Evolutionary conservation across 2,329 filamentous ascomycete species (phyloP).

Genomic region (Raffaelea albimanens): DNA sequence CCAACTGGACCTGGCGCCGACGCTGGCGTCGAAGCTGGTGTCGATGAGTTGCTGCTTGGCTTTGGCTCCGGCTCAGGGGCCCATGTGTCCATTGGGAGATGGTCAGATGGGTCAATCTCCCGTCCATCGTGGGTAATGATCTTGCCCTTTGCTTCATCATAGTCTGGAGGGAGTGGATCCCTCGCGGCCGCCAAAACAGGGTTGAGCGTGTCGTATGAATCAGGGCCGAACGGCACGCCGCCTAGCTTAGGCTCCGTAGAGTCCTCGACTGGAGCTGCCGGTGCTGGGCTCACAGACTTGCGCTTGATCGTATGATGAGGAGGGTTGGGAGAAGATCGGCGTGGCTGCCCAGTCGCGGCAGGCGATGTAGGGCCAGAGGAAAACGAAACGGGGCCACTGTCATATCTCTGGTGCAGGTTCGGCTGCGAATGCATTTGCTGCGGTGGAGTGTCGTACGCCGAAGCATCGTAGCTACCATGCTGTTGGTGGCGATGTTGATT

Average conservation of each 20-base stretch:
- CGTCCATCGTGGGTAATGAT: constrained; percentile 68
- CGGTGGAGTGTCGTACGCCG: constrained; percentile 9
- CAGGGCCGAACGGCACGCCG: constrained; percentile 62
- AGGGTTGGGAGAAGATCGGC: constrained; percentile 29
- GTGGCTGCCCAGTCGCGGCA: constrained; percentile 23
- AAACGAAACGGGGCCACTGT: constrained; percentile 32
- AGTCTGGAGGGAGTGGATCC: constrained; percentile 26
- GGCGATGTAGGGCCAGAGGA: constrained; percentile 23
- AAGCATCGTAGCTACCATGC: neutral
- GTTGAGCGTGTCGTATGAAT: constrained; percentile 67
- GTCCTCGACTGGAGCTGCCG: constrained; percentile 31
- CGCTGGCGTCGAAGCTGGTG: constrained; percentile 34
- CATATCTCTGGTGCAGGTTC: constrained; percentile 12
- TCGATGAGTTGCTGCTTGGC: constrained; percentile 17
- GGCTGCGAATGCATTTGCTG: neutral
- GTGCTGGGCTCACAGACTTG: constrained; percentile 67
- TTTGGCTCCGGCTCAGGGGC: constrained; percentile 66
- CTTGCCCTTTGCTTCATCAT: constrained; percentile 51
- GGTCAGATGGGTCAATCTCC: constrained; percentile 72
- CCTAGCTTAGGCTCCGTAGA: constrained; percentile 37
- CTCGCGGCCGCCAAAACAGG: constrained; percentile 35
- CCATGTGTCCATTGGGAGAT: constrained; percentile 68
- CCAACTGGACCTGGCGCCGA: constrained; percentile 10
- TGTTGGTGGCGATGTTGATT: constrained; percentile 21
- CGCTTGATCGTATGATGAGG: constrained; percentile 48